Percentiles rank a stretch among this genome's conserved stretches.
Conservation (phyloP, 140 eudicot genomes). For the Ambrosia hybrid region DNA sequence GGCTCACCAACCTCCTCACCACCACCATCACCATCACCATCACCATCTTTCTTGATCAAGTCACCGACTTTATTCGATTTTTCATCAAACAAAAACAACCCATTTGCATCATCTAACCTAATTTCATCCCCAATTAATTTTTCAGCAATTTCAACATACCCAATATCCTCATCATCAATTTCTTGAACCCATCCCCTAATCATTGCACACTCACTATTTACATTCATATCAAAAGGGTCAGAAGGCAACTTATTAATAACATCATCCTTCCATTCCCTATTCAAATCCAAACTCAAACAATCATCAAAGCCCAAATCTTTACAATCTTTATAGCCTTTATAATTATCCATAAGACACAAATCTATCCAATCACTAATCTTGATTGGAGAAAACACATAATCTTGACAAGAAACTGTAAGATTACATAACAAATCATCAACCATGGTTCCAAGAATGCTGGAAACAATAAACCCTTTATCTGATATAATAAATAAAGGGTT, state of each 20-base stretch:
- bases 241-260: conserved; percentile 49
- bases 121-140: conserved; percentile 32
- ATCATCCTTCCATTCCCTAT: conserved; percentile 37
- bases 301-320: not conserved
- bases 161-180: conserved; percentile 29
- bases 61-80: conserved; percentile 15
- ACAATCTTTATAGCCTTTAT: too few species aligned
- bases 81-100: conserved; percentile 12
- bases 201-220: conserved; percentile 40
- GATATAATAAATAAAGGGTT: conserved; percentile 18
- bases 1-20: conserved; percentile 33
- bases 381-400: conserved; percentile 24
- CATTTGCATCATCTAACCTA: conserved; percentile 25
- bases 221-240: conserved; percentile 69
- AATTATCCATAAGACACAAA: conserved; percentile 35
- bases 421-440: conserved; percentile 26
- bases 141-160: conserved; percentile 22
- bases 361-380: conserved; percentile 20
- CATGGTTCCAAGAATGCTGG: conserved; percentile 16
- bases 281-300: conserved; percentile 10
- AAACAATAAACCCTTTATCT: conserved; percentile 10
- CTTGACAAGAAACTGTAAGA: conserved; percentile 15
- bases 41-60: conserved; percentile 14
- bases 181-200: conserved; percentile 55
- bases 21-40: conserved; percentile 3